Conservation (phyloP, 805 yeast species). For the Saccharomycopsis selenospora region DNA sequence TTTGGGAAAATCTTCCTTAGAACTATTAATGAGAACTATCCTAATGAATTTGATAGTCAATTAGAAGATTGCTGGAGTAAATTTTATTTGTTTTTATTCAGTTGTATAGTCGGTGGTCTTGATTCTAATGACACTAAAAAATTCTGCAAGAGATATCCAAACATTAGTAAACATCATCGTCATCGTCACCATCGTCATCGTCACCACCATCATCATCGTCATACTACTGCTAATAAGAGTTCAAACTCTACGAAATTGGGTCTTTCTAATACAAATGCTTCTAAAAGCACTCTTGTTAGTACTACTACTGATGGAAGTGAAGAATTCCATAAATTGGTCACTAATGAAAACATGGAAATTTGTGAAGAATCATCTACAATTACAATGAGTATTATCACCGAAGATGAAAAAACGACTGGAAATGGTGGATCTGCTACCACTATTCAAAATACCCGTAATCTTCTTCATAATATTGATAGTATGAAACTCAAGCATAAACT, state of each 20-base stretch:
- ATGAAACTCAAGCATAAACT: no score
- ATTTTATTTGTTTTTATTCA: slow-evolving; percentile 18
- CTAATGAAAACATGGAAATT: background rate
- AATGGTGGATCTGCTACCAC: no score
- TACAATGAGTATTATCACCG: background rate
- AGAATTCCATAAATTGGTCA: background rate
- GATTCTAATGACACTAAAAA: slow-evolving; percentile 2
- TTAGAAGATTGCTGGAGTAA: slow-evolving; percentile 17
- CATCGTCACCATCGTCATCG: background rate
- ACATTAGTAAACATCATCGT: background rate
- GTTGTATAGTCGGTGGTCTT: slow-evolving; percentile 21
- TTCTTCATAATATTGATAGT: no score
- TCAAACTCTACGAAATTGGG: background rate
- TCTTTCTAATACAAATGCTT: background rate
- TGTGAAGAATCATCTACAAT: background rate
- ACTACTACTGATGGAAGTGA: background rate
- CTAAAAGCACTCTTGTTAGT: background rate
- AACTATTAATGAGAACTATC: slow-evolving; percentile 20
- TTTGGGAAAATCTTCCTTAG: slow-evolving; percentile 19
- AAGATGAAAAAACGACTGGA: no score
- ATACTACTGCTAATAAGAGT: background rate
- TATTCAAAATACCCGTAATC: no score
- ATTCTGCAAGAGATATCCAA: background rate
- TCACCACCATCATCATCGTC: background rate
- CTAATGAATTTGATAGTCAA: slow-evolving; percentile 12